Evolutionary conservation across 1,284 basidiomycete genomes (phyloP).

Genomic region (Malassezia psittaci): DNA sequence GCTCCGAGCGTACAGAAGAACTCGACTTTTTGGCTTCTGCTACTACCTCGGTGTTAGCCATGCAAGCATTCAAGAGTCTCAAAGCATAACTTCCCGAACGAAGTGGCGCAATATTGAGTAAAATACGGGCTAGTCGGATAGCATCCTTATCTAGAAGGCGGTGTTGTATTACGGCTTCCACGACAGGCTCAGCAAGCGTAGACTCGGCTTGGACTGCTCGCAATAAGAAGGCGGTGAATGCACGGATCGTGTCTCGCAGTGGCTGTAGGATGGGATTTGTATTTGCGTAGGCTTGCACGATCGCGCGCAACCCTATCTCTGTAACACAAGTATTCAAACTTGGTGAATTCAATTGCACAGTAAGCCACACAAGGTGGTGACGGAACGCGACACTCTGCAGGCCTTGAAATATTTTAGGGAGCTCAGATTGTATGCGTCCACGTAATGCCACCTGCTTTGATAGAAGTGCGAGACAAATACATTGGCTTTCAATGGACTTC

Average conservation of each 20-base stretch:
- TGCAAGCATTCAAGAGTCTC: slow-evolving; percentile 23
- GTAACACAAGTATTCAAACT: no score
- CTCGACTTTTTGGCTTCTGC: slow-evolving; percentile 21
- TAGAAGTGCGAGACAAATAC: no score
- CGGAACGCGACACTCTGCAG: background rate
- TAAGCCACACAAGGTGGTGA: background rate
- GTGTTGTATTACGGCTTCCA: slow-evolving; percentile 60
- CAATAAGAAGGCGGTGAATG: slow-evolving; percentile 17
- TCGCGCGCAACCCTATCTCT: slow-evolving; percentile 22
- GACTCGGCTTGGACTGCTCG: slow-evolving; percentile 18
- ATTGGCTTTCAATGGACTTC: no score
- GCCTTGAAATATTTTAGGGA: no score
- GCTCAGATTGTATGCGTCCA: no score
- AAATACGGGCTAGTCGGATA: slow-evolving; percentile 53
- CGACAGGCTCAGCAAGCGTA: slow-evolving; percentile 63
- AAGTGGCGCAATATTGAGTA: slow-evolving; percentile 32
- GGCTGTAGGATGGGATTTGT: slow-evolving; percentile 17
- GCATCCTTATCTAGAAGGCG: slow-evolving; percentile 52
- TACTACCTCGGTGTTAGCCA: slow-evolving; percentile 24
- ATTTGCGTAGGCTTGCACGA: slow-evolving; percentile 48
- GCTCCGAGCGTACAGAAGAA: background rate
- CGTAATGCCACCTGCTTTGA: no score
- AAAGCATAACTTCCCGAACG: slow-evolving; percentile 13
- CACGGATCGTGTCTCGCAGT: slow-evolving; percentile 22
- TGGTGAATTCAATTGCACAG: background rate